These are phyloP conservation scores for Lipomyces spencermartinsiae DNA, from an alignment of 805 yeast species.

Conservation along the genomic window DNA sequence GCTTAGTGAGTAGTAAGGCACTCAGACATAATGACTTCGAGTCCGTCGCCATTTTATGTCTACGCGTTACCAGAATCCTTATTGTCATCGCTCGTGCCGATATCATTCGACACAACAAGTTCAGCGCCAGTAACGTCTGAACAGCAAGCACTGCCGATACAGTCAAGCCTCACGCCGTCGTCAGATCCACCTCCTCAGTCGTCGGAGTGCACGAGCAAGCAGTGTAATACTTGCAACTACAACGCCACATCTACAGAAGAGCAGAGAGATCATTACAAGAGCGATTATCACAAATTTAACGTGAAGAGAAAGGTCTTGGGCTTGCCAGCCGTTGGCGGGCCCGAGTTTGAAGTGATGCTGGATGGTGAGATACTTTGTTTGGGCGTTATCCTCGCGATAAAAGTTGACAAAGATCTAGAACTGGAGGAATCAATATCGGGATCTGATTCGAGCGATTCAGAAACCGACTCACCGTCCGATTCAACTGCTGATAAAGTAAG, in stretches of 20 bases:
- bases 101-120: conserved; percentile 9
- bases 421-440: conserved; percentile 60
- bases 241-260: conserved; percentile 19
- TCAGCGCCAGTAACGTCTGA: background rate
- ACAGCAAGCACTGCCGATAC: background rate
- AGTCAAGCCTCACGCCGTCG: background rate
- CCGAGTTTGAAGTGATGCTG: conserved; percentile 62
- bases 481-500: conserved; percentile 32
- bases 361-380: conserved; percentile 49
- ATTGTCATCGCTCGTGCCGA: conserved; percentile 22
- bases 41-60: conserved; percentile 25
- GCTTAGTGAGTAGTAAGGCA: no score
- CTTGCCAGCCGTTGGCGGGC: conserved; percentile 57
- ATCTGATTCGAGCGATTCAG: conserved; percentile 53
- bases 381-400: background rate
- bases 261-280: conserved; percentile 56
- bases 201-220: background rate
- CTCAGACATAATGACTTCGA: background rate
- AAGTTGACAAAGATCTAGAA: conserved; percentile 16
- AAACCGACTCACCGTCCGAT: conserved; percentile 44
- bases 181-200: conserved; percentile 7
- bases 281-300: conserved; percentile 66
- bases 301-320: conserved; percentile 58
- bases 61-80: conserved; percentile 26
- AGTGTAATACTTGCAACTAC: conserved; percentile 14